These are phyloP conservation scores for Leishmania lainsoni DNA, from an alignment of 208 protist genomes.

Conservation along the genomic window DNA sequence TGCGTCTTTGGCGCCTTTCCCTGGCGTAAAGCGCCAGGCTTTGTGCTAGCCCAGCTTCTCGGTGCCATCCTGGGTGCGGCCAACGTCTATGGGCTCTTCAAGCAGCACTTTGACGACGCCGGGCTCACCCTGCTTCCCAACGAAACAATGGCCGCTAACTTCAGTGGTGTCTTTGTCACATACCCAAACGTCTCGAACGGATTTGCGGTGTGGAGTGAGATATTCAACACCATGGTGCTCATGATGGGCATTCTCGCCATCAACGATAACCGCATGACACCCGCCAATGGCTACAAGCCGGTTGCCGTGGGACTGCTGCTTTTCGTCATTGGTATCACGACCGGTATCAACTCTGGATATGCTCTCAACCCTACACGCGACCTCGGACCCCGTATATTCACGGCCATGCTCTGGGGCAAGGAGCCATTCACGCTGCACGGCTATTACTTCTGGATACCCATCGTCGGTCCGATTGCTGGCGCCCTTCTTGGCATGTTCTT, in stretches of 20 bases:
- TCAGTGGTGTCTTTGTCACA: slow-evolving; percentile 50
- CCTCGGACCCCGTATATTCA: slow-evolving; percentile 44
- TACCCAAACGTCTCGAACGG: slow-evolving; percentile 40
- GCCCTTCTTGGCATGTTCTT: slow-evolving; percentile 45
- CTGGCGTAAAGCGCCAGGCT: too few species aligned
- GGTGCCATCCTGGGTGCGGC: too few species aligned
- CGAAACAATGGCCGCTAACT: slow-evolving; percentile 33
- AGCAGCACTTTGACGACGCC: slow-evolving; percentile 32
- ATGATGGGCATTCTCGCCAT: slow-evolving; percentile 55
- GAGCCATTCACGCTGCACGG: slow-evolving; percentile 41
- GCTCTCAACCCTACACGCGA: slow-evolving; percentile 60
- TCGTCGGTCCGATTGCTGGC: slow-evolving; percentile 37
- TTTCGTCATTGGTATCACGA: slow-evolving; percentile 45
- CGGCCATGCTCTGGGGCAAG: slow-evolving; percentile 37
- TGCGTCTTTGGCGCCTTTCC: too few species aligned
- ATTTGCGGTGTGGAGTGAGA: slow-evolving; percentile 40
- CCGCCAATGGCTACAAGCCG: slow-evolving; percentile 44
- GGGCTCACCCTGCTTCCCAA: slow-evolving; percentile 10
- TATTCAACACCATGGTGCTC: slow-evolving; percentile 46
- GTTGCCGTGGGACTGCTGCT: slow-evolving; percentile 46
- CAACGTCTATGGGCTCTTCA: slow-evolving; percentile 48
- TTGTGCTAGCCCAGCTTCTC: too few species aligned
- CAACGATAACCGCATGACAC: slow-evolving; percentile 40
- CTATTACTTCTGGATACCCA: slow-evolving; percentile 59
- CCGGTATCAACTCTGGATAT: slow-evolving; percentile 46